These are phyloP conservation scores for Diplodia scrobiculata DNA, from an alignment of 2,329 filamentous ascomycete species.

Conservation along the genomic window DNA sequence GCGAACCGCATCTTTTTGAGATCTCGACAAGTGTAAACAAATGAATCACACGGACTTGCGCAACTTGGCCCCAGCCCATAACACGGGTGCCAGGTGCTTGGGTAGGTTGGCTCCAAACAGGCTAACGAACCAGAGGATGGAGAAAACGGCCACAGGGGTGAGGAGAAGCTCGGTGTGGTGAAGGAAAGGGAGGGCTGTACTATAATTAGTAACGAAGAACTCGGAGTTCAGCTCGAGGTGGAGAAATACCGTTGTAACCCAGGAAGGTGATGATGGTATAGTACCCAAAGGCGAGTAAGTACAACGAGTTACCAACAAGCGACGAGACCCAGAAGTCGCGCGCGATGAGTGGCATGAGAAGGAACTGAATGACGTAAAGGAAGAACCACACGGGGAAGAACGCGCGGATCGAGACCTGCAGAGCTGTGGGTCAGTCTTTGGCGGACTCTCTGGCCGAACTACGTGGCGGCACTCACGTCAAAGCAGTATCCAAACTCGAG, in stretches of 20 bases:
- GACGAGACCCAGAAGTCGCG: conserved; percentile 59
- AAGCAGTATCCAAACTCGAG: conserved; percentile 73
- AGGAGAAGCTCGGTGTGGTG: conserved; percentile 68
- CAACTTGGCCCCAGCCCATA: conserved; percentile 53
- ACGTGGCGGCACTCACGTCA: conserved; percentile 54
- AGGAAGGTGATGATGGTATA: conserved; percentile 70
- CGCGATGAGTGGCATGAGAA: conserved; percentile 64
- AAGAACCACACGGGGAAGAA: conserved; percentile 70
- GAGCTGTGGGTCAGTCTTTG: background rate
- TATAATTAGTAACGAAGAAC: conserved; percentile 30
- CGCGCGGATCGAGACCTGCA: conserved; percentile 63
- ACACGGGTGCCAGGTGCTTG: conserved; percentile 54
- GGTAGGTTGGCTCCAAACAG: conserved; percentile 57
- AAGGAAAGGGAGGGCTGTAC: conserved; percentile 62
- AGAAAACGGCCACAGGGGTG: conserved; percentile 62
- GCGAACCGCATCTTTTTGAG: background rate
- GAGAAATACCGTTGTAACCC: conserved; percentile 61
- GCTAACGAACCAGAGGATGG: conserved; percentile 60
- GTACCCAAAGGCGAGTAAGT: conserved; percentile 66
- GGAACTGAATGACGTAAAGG: conserved; percentile 67
- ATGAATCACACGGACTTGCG: conserved; percentile 43
- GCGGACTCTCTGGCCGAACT: background rate
- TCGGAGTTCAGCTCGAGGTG: background rate
- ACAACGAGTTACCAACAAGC: conserved; percentile 66
- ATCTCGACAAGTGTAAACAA: background rate